Evolutionary conservation across 495 filamentous ascomycete genomes (phyloP).

Genomic region (Neurospora sp.): DNA sequence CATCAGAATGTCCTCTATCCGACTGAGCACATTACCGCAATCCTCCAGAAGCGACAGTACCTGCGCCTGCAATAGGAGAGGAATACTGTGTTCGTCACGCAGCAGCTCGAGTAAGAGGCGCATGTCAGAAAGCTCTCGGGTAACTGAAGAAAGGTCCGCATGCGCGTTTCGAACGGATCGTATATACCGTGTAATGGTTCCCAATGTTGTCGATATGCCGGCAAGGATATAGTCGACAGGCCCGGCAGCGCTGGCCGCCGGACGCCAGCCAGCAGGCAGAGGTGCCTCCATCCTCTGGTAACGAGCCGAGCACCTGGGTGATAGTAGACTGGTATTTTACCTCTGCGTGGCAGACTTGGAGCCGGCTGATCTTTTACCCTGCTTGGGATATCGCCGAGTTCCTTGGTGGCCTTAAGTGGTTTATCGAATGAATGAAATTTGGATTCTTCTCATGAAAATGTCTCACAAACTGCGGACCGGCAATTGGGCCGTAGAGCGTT

Average conservation of each 20-base stretch:
- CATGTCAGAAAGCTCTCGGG: conserved; percentile 21
- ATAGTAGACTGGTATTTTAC: background rate
- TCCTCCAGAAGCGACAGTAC: conserved; percentile 13
- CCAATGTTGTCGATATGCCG: conserved; percentile 15
- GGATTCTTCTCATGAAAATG: background rate
- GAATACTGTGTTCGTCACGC: conserved; percentile 13
- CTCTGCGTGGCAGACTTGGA: background rate
- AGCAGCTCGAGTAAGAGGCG: conserved; percentile 21
- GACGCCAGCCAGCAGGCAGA: background rate
- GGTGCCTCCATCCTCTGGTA: background rate
- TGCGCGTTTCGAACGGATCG: conserved; percentile 19
- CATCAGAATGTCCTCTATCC: conserved; percentile 11
- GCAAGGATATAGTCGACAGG: conserved; percentile 18
- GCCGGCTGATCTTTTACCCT: background rate
- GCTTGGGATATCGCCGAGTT: background rate
- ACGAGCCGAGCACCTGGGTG: background rate
- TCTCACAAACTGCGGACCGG: background rate
- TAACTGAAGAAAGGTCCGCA: conserved; percentile 18
- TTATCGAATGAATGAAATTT: background rate
- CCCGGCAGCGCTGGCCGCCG: background rate
- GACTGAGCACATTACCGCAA: conserved; percentile 10
- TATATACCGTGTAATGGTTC: conserved; percentile 20
- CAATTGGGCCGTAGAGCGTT: background rate
- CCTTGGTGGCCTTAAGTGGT: background rate
- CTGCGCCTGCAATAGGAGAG: conserved; percentile 10